Evolutionary conservation across 2,329 filamentous ascomycete genomes (phyloP).

Genomic region (Colletotrichum navitas): DNA sequence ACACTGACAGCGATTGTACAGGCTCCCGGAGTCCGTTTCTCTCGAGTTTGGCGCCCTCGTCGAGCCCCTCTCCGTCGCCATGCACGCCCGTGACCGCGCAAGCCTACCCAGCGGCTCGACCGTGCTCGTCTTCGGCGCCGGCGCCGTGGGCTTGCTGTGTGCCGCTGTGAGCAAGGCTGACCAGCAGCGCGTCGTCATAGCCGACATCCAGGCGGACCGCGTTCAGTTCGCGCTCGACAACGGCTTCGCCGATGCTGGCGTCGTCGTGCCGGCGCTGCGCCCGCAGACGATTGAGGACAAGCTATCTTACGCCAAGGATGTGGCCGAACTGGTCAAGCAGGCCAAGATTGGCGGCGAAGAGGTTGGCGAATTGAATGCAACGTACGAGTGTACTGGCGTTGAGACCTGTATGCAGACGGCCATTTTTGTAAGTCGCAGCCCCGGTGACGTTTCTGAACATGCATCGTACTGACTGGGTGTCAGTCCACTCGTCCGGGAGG

Average conservation of each 20-base stretch:
- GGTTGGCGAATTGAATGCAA: constrained; percentile 74
- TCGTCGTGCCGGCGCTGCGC: constrained; percentile 63
- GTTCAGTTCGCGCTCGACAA: constrained; percentile 69
- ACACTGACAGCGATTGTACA: constrained; percentile 43
- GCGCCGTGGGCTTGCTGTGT: constrained; percentile 70
- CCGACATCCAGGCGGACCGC: constrained; percentile 69
- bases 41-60: constrained; percentile 68
- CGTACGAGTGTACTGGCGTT: constrained; percentile 85
- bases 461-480: constrained; percentile 1
- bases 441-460: neutral
- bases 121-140: constrained; percentile 70
- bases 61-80: constrained; percentile 71
- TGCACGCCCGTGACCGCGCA: constrained; percentile 67
- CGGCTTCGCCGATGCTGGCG: constrained; percentile 66
- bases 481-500: constrained; percentile 75
- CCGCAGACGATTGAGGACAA: constrained; percentile 66
- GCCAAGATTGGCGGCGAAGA: constrained; percentile 56
- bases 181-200: constrained; percentile 63
- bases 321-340: constrained; percentile 59
- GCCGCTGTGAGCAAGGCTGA: constrained; percentile 68
- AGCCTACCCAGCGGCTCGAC: constrained; percentile 55
- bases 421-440: constrained; percentile 69
- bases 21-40: constrained; percentile 62
- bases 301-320: constrained; percentile 62
- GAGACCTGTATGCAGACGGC: constrained; percentile 80